These are phyloP conservation scores for Grammothele lineata DNA, from an alignment of 768 basidiomycete species.

Conservation along the genomic window DNA sequence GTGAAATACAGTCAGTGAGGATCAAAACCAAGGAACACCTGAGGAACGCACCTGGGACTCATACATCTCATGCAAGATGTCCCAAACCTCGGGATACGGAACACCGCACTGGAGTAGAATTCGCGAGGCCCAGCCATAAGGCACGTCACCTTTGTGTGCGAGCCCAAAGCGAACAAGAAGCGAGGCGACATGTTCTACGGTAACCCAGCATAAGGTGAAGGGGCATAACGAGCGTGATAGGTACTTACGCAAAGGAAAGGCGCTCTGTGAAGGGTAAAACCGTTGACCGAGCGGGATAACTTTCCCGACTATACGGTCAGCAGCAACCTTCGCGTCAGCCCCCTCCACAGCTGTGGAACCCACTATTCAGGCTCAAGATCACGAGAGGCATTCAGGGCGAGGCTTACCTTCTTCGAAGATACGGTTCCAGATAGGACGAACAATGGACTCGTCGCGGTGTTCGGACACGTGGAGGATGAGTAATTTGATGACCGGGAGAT, in stretches of 20 bases:
- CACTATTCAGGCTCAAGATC: background rate
- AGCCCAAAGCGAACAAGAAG: constrained; percentile 74
- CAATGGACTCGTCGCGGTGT: constrained; percentile 79
- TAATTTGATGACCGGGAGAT: constrained; percentile 78
- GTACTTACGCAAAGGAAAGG: constrained; percentile 80
- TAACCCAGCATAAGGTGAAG: constrained; percentile 1
- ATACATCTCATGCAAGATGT: constrained; percentile 72
- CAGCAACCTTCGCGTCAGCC: constrained; percentile 47
- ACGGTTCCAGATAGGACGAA: constrained; percentile 84
- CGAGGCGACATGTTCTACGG: constrained; percentile 67
- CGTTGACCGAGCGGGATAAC: constrained; percentile 74
- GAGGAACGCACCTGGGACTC: constrained; percentile 57
- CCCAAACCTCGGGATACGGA: constrained; percentile 79
- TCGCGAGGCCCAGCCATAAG: constrained; percentile 79
- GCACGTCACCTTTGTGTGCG: constrained; percentile 51
- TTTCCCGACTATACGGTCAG: constrained; percentile 60
- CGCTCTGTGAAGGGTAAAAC: constrained; percentile 88
- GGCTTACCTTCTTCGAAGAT: constrained; percentile 75
- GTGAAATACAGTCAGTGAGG: background rate
- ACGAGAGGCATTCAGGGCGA: background rate
- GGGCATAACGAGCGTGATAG: background rate
- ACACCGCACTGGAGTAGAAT: constrained; percentile 79
- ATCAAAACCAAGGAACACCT: constrained; percentile 7
- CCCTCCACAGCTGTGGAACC: constrained; percentile 46
- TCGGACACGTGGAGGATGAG: constrained; percentile 92